A percentile compares a stretch with the other conserved stretches of the same genome.
These are phyloP conservation scores for Cynara cardunculus DNA, from an alignment of 129 eudicot genomes.

Conservation along the genomic window DNA sequence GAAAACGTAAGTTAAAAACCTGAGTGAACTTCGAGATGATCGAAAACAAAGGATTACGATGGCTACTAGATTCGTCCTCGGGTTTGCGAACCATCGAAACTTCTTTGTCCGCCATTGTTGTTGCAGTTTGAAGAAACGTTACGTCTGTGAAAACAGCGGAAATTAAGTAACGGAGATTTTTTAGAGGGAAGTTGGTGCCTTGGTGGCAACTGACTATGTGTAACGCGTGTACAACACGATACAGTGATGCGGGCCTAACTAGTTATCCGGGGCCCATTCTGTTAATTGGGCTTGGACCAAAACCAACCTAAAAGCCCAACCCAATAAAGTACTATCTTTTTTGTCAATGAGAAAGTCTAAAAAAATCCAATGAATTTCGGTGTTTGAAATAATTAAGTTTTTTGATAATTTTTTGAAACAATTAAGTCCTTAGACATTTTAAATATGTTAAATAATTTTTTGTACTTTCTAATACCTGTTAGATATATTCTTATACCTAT, in stretches of 20 bases:
- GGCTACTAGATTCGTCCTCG: neutral
- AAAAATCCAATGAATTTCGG: no score
- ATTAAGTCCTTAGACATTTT: no score
- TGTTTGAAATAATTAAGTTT: no score
- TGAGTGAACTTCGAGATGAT: conserved; percentile 31
- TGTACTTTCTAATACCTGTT: no score
- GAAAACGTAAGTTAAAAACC: conserved; percentile 26
- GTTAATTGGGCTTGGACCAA: neutral
- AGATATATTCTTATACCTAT: no score
- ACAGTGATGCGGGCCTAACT: neutral
- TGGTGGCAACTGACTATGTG: conserved; percentile 3
- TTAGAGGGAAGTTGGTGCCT: neutral
- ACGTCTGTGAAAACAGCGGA: neutral
- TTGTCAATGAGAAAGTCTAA: no score
- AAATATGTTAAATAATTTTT: no score
- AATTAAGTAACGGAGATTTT: neutral
- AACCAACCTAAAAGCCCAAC: no score
- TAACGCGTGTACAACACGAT: conserved; percentile 21
- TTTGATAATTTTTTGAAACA: no score
- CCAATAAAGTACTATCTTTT: no score
- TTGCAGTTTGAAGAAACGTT: conserved; percentile 2
- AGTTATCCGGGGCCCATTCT: neutral
- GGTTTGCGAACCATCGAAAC: neutral
- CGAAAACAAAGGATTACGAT: conserved; percentile 32
- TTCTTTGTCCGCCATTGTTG: conserved; percentile 32